Percentiles rank a stretch among this genome's conserved stretches.
These are phyloP conservation scores for Nicotiana noctiflora DNA, from an alignment of 257 asterid genomes.

Conservation along the genomic window DNA sequence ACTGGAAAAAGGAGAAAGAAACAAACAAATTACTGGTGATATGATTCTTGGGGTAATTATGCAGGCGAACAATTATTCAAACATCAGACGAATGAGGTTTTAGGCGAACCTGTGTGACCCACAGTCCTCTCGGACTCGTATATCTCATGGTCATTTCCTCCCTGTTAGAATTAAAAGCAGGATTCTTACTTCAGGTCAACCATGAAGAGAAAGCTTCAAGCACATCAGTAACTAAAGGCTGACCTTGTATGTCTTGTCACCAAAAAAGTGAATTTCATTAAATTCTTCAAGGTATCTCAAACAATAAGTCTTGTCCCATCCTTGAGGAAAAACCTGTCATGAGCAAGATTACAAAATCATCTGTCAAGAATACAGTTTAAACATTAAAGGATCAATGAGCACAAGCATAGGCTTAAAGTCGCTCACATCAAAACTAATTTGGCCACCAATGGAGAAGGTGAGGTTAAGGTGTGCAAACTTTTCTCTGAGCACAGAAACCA, in stretches of 20 bases:
- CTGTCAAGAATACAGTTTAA: neutral
- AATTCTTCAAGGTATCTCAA: conserved; percentile 82
- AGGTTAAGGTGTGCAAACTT: conserved; percentile 74
- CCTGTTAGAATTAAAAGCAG: conserved; percentile 35
- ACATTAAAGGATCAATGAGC: neutral
- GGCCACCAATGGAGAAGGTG: conserved; percentile 90
- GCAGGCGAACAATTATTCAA: neutral
- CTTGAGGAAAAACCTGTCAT: conserved; percentile 80
- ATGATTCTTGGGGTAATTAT: neutral
- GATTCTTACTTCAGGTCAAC: neutral
- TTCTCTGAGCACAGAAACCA: conserved; percentile 78
- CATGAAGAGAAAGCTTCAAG: neutral
- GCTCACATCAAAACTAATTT: conserved; percentile 96
- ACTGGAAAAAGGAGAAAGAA: conserved; percentile 31
- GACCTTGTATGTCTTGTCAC: conserved; percentile 97
- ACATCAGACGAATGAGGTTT: neutral
- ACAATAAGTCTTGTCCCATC: conserved; percentile 98
- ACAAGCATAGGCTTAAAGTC: neutral
- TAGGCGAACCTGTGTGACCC: conserved; percentile 81
- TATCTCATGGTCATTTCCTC: conserved; percentile 90
- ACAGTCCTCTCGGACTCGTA: conserved; percentile 79
- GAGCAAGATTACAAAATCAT: neutral
- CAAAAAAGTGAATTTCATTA: conserved; percentile 84
- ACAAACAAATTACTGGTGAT: neutral
- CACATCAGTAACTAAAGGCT: neutral